These are phyloP conservation scores for Aspergillus hortae DNA, from an alignment of 2,329 filamentous ascomycete species.

Conservation along the genomic window DNA sequence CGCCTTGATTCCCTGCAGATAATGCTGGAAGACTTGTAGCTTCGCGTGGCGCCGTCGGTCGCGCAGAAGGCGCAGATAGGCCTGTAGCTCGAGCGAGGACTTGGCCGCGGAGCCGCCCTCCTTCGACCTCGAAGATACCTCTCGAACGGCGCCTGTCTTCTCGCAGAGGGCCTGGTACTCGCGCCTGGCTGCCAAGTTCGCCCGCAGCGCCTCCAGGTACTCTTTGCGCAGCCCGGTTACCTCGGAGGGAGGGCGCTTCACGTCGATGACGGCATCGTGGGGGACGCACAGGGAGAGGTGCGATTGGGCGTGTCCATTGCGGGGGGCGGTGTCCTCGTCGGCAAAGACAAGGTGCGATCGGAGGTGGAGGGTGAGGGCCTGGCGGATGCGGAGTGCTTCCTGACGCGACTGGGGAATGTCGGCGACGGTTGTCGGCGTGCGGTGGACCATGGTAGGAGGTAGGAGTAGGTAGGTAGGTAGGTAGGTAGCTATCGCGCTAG, in stretches of 20 bases:
- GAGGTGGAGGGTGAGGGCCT: slow-evolving; percentile 36
- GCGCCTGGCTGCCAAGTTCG: slow-evolving; percentile 38
- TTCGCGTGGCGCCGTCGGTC: slow-evolving; percentile 45
- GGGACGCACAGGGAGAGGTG: slow-evolving; percentile 36
- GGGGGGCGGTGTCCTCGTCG: slow-evolving; percentile 22
- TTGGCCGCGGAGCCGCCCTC: slow-evolving; percentile 16
- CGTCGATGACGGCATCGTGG: slow-evolving; percentile 26
- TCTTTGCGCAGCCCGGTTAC: slow-evolving; percentile 41
- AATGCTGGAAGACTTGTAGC: slow-evolving; percentile 45
- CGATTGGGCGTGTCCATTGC: slow-evolving; percentile 20
- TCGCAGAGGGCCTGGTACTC: slow-evolving; percentile 35
- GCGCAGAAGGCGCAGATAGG: slow-evolving; percentile 45
- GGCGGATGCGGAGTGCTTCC: slow-evolving; percentile 38
- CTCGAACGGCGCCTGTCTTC: slow-evolving; percentile 23
- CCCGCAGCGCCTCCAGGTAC: slow-evolving; percentile 46
- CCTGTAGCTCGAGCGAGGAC: slow-evolving; percentile 26
- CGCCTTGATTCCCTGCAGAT: slow-evolving; percentile 40
- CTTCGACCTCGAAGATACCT: slow-evolving; percentile 20
- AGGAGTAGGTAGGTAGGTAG: not conserved
- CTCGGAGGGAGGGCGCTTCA: slow-evolving; percentile 36
- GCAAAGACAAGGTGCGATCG: slow-evolving; percentile 33
- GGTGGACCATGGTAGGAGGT: slow-evolving; percentile 19
- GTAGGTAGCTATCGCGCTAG: not conserved
- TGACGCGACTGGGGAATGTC: slow-evolving; percentile 36
- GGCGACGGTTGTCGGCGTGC: slow-evolving; percentile 11